A percentile compares a stretch with the other conserved stretches of the same genome.
Conservation (phyloP, 441 rosid genomes). For the Corymbia citriodora region DNA sequence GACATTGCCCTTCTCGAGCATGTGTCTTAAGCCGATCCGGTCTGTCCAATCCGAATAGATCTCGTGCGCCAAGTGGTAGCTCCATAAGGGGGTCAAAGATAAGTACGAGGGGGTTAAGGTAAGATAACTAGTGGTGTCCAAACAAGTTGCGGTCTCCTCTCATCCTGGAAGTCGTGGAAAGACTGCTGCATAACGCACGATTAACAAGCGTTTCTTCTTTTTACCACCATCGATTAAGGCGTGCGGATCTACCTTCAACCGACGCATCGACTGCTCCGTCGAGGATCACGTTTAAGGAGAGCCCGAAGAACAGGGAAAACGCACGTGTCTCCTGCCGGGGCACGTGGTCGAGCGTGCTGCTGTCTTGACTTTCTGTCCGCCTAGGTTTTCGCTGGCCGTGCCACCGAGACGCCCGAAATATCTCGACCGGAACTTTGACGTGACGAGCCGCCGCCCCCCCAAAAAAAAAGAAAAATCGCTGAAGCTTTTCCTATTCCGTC, state of each 20-base stretch:
- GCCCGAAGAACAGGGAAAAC: background rate
- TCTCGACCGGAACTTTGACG: background rate
- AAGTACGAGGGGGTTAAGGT: background rate
- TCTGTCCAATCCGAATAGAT: background rate
- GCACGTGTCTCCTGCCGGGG: background rate
- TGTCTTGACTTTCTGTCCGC: background rate
- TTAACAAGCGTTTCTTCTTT: background rate
- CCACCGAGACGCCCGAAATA: background rate
- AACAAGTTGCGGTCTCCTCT: background rate
- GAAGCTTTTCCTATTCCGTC: background rate
- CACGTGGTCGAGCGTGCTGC: background rate
- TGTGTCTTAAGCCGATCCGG: background rate
- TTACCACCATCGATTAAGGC: background rate
- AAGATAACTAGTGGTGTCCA: background rate
- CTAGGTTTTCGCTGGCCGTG: background rate
- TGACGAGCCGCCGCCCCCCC: background rate
- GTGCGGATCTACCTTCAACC: too few relatives aligned
- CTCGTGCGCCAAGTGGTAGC: background rate
- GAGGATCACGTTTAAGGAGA: background rate
- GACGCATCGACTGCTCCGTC: background rate
- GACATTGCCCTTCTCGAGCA: background rate
- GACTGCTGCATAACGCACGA: background rate
- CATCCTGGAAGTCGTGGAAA: background rate
- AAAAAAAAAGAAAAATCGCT: background rate
- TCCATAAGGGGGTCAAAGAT: background rate